Percentiles rank a stretch among this genome's conserved stretches.
phyloP scores from a whole-genome alignment of 768 basidiomycete species.

The Russula virescens region DNA sequence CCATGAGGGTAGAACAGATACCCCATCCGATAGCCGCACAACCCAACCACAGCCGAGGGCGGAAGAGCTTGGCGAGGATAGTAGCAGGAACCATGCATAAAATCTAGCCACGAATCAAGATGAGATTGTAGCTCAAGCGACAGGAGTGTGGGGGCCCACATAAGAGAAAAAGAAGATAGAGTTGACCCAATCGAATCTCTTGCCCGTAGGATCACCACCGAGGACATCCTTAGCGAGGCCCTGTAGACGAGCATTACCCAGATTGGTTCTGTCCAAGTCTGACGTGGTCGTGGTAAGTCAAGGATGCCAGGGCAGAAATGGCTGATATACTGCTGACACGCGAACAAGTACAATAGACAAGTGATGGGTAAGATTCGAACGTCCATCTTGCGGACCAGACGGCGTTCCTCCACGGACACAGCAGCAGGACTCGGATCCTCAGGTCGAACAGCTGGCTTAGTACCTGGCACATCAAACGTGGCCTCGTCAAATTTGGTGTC shows the following conservation, averaged over 20 bases:
- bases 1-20: slow-evolving; percentile 66
- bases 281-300: not conserved
- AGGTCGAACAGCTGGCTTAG: not conserved
- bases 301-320: not conserved
- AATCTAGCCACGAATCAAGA: slow-evolving; percentile 40
- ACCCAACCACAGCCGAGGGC: slow-evolving; percentile 64
- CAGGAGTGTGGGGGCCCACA: slow-evolving; percentile 33
- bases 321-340: slow-evolving; percentile 50
- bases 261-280: slow-evolving; percentile 68
- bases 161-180: slow-evolving; percentile 78
- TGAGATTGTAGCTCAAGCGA: not conserved
- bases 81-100: slow-evolving; percentile 64
- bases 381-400: slow-evolving; percentile 61
- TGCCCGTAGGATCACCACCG: slow-evolving; percentile 60
- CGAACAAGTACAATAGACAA: slow-evolving; percentile 70
- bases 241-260: slow-evolving; percentile 76
- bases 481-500: not conserved
- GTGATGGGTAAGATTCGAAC: slow-evolving; percentile 61
- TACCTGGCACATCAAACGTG: not conserved
- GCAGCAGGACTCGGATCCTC: too few species aligned
- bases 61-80: slow-evolving; percentile 58
- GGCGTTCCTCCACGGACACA: slow-evolving; percentile 39
- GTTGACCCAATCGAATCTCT: slow-evolving; percentile 72
- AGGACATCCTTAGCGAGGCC: slow-evolving; percentile 59
- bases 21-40: slow-evolving; percentile 68